phyloP scores from a whole-genome alignment of 169 alveolate species.

The Eimeria necatrix region DNA sequence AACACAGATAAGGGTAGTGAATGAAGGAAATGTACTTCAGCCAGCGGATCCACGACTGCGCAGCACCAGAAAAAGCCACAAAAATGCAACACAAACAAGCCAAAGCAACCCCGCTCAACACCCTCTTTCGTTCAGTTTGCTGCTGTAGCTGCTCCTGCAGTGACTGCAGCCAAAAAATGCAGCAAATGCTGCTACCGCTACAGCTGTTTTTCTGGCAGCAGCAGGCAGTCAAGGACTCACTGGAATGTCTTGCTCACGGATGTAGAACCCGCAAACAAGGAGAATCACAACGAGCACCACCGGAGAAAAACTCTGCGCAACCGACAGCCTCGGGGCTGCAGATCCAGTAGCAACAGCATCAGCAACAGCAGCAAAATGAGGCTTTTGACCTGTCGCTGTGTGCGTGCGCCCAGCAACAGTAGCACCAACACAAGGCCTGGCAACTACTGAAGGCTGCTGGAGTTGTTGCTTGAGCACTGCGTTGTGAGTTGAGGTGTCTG shows the following conservation, averaged over 20 bases:
- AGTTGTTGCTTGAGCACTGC: no score
- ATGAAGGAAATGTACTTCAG: constrained; percentile 71
- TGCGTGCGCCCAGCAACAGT: no score
- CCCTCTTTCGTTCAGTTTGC: neutral
- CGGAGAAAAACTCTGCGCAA: constrained; percentile 73
- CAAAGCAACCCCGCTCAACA: neutral
- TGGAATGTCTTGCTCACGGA: constrained; percentile 72
- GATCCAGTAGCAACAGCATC: neutral
- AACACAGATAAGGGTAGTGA: constrained; percentile 51
- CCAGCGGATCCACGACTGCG: constrained; percentile 80
- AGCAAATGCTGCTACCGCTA: neutral
- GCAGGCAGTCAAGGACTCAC: constrained; percentile 4
- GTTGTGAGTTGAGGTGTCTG: no score
- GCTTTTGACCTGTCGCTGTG: no score
- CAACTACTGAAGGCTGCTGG: neutral
- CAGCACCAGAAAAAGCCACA: neutral
- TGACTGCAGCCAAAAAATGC: neutral
- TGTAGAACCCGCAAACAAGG: constrained; percentile 75
- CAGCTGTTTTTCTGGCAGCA: neutral
- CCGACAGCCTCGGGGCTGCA: constrained; percentile 75
- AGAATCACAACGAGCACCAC: constrained; percentile 41
- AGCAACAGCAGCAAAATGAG: neutral
- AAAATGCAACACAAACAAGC: neutral
- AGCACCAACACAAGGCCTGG: neutral
- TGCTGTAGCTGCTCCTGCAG: neutral